Conservation (phyloP, 192 early-diverging fungal genomes). For the Backusella circina region DNA sequence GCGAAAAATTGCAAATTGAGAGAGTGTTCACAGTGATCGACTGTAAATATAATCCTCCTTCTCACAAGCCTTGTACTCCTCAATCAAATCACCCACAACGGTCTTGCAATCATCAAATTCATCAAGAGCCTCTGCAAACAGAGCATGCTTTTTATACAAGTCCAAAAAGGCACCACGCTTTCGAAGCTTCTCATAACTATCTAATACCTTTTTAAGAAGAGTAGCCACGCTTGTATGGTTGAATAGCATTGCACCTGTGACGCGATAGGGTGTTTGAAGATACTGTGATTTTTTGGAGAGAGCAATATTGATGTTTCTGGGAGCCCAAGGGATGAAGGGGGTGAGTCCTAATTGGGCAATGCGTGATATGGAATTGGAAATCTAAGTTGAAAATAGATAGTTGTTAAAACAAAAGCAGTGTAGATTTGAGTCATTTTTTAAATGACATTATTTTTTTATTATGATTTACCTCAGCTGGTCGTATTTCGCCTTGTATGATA, state of each 20-base stretch:
- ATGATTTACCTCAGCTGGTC: slow-evolving; percentile 83
- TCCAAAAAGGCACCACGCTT: slow-evolving; percentile 97
- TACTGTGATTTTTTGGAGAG: slow-evolving; percentile 92
- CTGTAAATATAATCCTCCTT: slow-evolving; percentile 77
- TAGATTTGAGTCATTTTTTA: too few relatives aligned
- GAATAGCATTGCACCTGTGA: slow-evolving; percentile 96
- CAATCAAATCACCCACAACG: slow-evolving; percentile 88
- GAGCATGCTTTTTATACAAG: slow-evolving; percentile 79
- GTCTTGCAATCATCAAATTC: slow-evolving; percentile 92
- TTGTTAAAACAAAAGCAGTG: neutral
- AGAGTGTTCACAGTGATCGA: too few relatives aligned
- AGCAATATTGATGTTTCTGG: slow-evolving; percentile 95
- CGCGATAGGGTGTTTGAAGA: slow-evolving; percentile 84
- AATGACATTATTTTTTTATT: neutral
- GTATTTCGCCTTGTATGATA: slow-evolving; percentile 98
- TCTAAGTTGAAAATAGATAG: slow-evolving; percentile 44
- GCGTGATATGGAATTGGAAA: slow-evolving; percentile 93
- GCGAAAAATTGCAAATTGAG: too few relatives aligned
- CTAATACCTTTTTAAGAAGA: slow-evolving; percentile 86
- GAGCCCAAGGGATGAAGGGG: slow-evolving; percentile 99
- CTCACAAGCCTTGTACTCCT: slow-evolving; percentile 94
- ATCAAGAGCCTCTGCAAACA: slow-evolving; percentile 76
- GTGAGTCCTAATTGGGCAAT: slow-evolving; percentile 90
- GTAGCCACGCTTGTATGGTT: slow-evolving; percentile 93
- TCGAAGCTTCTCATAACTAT: slow-evolving; percentile 90